phyloP scores from a whole-genome alignment of 495 filamentous ascomycete species.

The Hyaloscypha variabilis region DNA sequence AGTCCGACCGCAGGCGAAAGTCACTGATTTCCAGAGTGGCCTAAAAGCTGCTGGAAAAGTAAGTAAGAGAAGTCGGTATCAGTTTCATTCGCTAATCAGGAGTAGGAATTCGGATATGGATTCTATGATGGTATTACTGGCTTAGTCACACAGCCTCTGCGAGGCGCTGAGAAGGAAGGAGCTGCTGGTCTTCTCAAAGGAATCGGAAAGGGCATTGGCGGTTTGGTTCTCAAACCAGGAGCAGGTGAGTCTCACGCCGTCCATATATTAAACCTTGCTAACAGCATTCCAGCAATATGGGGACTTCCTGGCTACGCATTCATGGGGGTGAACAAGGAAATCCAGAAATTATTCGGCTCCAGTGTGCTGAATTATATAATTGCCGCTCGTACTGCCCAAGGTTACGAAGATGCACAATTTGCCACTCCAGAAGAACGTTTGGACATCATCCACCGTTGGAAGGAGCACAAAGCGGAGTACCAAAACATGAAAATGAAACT shows the following conservation, averaged over 20 bases:
- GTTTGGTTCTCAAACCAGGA: conserved; percentile 67
- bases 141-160: conserved; percentile 68
- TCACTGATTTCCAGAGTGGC: conserved; percentile 70
- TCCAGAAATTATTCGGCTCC: conserved; percentile 63
- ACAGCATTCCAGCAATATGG: conserved; percentile 49
- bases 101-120: conserved; percentile 64
- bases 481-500: conserved; percentile 37
- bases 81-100: conserved; percentile 4
- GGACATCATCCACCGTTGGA: conserved; percentile 62
- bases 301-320: conserved; percentile 73
- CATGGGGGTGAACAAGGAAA: conserved; percentile 74
- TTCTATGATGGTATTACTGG: conserved; percentile 74
- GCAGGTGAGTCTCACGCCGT: conserved; percentile 51
- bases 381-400: conserved; percentile 70
- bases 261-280: background rate
- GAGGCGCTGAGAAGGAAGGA: conserved; percentile 70
- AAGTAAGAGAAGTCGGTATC: background rate
- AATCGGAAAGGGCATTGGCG: conserved; percentile 74
- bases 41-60: conserved; percentile 64
- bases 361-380: conserved; percentile 73
- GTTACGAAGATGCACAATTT: conserved; percentile 59
- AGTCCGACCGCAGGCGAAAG: conserved; percentile 67
- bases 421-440: conserved; percentile 53
- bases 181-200: conserved; percentile 72
- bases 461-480: conserved; percentile 51